Evolutionary conservation across 179 eudicot genomes (phyloP), one percentile per base, ranked within the genome.

Genomic region (Corrigiola litoralis): DNA sequence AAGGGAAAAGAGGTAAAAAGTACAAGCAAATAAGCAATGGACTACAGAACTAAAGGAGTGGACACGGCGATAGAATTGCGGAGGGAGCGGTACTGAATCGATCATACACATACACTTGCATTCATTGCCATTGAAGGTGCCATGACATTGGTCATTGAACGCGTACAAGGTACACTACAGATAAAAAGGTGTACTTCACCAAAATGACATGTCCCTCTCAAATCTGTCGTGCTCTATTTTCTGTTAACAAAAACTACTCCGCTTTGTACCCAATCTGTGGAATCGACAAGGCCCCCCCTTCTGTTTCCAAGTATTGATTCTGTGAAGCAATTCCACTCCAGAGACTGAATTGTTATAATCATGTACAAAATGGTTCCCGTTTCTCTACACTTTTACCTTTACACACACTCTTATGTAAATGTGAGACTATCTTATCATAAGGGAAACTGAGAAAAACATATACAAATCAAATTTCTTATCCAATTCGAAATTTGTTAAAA

Each of bases 191-290:
- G 37, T 38, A 65, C 55, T 32, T 52, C 33, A 42, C 37, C 31
- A 14, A 33, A 23, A 33, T 31, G 71, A 56, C 57, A 32, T 33
- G 71, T 67, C 71, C 64, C 45, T 67, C 71, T 67, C 71, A 67
- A 16, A 16, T 6, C 25, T 47, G 28, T 53, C 46, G 29, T 47
- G 11, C 40, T 54, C 42, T 52, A 60, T 66, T 21, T 44, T 29
- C 54, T 47, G 44, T n/a, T 42, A 65, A 11, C 48, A 10, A 40
- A 13, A 52, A 29, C 31, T 29, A 20, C 62, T 18, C 20, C 20
- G 24, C 52, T 55, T 54, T 54, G 42, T 42, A 41, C 54, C 52
- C 38, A 4, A 31, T 38, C 70, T 66, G 53, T 54, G 2, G 42
- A 47, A 48, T 49, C 46, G 21, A 42, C 5, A 41, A 16, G 65